Base-by-base conservation (phyloP, 176 grass and related monocot species). In the Carex littledalei region DNA sequence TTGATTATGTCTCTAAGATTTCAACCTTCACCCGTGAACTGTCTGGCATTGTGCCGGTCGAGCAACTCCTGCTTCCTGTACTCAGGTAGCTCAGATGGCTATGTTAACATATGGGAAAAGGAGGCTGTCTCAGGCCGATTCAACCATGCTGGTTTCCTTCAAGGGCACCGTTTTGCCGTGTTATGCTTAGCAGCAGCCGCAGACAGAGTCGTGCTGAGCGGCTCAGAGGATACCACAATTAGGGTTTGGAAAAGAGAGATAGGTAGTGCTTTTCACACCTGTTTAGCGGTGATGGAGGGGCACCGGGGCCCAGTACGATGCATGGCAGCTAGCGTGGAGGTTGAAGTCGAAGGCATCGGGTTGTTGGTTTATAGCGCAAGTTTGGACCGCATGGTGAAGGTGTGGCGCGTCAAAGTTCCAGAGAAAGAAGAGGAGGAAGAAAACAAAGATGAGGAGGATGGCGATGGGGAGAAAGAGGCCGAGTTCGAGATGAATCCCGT, bases 61-160 rank as follows among this genome's bases (percentile, higher is more conserved):
- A 54, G 55, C 13, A 84, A 76, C 6, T 57, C 87, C 9, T 93
- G 89, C 86, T 91, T 91, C 79, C 91, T 97, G 21, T 97, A 97
- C 86, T 90, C 92, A 11, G 95, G 92, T 0, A 91, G 89, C 0
- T 94, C 95, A 3, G 92, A 97, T 61, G 95, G 95, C 0, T 91
- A 97, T 86, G 95, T 97, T 0, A 94, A 91, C 84, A 84, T 97
- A 63, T 97, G 92, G 92, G 94, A 97, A 53, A 94, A 97, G 90
- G 90, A 92, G 91, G 89, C 92, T 2, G 81, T 66, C 8, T 88
- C 68, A 2, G 94, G 92, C 54, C 21, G 94, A 17, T 93, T 90
- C 3, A 87, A 83, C 53, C 90, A 93, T 85, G 89, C 82, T 1
- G 94, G 94, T 0, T 88, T 87, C 84, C 92, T 97, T 31, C 90